Evolutionary conservation across 345 rosid species (phyloP).

Genomic region (Rhizophora mangle): DNA sequence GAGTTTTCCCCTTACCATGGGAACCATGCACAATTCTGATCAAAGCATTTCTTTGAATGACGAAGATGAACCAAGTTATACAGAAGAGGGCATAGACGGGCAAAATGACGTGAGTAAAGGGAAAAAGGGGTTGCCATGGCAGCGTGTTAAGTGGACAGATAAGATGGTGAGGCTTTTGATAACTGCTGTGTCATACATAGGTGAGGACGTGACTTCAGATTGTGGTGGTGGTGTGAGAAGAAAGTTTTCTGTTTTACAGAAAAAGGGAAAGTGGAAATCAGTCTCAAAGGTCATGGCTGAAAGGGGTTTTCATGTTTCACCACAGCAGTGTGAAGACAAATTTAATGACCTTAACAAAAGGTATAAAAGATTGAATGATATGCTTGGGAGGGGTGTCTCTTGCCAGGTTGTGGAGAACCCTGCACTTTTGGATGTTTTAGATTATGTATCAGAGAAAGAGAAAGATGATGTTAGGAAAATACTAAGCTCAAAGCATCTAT

Average conservation of each 20-base stretch:
- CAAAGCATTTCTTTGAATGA: slow-evolving; percentile 47
- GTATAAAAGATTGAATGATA: slow-evolving; percentile 88
- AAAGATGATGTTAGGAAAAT: slow-evolving; percentile 84
- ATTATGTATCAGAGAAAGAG: slow-evolving; percentile 63
- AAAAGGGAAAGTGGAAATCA: slow-evolving; percentile 90
- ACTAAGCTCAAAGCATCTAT: slow-evolving; percentile 82
- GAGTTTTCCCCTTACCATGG: slow-evolving; percentile 68
- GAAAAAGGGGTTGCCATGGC: slow-evolving; percentile 79
- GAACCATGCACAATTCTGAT: slow-evolving; percentile 56
- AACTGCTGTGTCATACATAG: slow-evolving; percentile 82
- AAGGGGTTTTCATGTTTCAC: slow-evolving; percentile 80
- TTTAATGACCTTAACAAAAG: slow-evolving; percentile 90
- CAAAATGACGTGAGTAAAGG: slow-evolving; percentile 49
- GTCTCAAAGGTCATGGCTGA: slow-evolving; percentile 89
- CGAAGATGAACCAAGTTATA: slow-evolving; percentile 79
- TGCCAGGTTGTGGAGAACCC: slow-evolving; percentile 95
- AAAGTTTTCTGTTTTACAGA: slow-evolving; percentile 72
- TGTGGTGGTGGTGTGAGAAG: slow-evolving; percentile 53
- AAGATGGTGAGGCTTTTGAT: slow-evolving; percentile 89
- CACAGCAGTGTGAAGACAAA: slow-evolving; percentile 96
- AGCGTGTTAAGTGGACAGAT: slow-evolving; percentile 93
- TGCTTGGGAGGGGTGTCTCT: slow-evolving; percentile 90
- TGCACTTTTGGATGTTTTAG: slow-evolving; percentile 62
- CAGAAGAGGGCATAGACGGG: slow-evolving; percentile 66
- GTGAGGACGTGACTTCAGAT: slow-evolving; percentile 61